Base-by-base conservation (phyloP, 164 flowering plant species). In the Tetracentron sinense region DNA sequence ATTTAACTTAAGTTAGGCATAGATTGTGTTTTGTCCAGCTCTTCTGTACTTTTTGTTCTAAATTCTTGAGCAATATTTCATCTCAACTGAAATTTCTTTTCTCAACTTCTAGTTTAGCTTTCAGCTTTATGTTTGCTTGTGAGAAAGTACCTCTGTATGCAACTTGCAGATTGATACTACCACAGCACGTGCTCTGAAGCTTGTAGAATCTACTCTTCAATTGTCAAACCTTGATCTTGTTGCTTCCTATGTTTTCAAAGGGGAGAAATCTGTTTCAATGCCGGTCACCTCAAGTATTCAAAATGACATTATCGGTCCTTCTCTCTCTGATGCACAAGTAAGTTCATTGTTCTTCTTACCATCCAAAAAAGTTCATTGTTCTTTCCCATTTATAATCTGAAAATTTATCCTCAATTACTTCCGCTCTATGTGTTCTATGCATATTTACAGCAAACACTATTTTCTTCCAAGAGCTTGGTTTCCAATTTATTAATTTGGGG, bases 201-300 rank as follows among this genome's bases (percentile, higher is more conserved):
- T 91, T 42, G 73, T 85, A 60, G 83, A 81, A 74, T 81, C 96
- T 48, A 85, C 95, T 42, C 80, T 90, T 28, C 86, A 68, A 73
- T 64, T 94, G 57, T 90, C 98, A 65, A 94, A 90, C 79, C 65
- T 94, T 71, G 98, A 89, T 79, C 75, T 94, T 64, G 91, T 74
- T 61, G 71, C 76, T 35, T 72, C 90, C 35, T 86, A 77, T 64
- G 78, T 83, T 66, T 69, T 91, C 56, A 83, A 70, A 77, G 95
- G 93, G 26, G 85, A 75, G 56, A 78, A 77, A 31, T 64, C 81
- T 46, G 65, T 77, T 72, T 65, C 75, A 42, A 29, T 79, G 70
- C 81, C 90, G 54, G 83, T 84, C 27, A 72, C 83, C 64, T 78
- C 81, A 33, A 81, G 59, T 63, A 57, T 87, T 73, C 86, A 84